These are phyloP conservation scores for Quercus gilva DNA, from an alignment of 306 rosid species.

Conservation along the genomic window DNA sequence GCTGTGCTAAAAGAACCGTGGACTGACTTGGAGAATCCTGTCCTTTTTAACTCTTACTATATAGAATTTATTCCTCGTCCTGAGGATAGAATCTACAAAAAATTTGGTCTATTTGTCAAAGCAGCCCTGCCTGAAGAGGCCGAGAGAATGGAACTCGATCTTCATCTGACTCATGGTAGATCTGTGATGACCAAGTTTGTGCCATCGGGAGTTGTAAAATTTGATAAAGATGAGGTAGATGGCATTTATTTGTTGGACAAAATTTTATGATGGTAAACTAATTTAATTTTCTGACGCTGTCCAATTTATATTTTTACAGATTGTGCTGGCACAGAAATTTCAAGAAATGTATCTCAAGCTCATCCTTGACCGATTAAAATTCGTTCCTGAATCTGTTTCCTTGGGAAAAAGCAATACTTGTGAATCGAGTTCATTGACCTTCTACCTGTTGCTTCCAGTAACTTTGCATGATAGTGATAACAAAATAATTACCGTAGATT, in stretches of 20 bases:
- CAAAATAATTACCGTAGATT: conserved; percentile 48
- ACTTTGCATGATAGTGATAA: conserved; percentile 37
- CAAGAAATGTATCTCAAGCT: conserved; percentile 93
- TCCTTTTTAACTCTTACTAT: conserved; percentile 58
- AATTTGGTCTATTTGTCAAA: conserved; percentile 73
- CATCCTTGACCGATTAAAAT: conserved; percentile 77
- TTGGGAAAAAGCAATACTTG: conserved; percentile 47
- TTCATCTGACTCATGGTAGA: conserved; percentile 87
- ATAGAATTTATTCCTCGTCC: conserved; percentile 66
- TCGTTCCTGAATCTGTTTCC: conserved; percentile 55
- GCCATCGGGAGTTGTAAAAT: conserved; percentile 61
- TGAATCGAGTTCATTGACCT: conserved; percentile 43
- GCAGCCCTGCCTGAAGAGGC: conserved; percentile 73
- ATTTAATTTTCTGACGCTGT: conserved; percentile 4
- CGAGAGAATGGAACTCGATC: conserved; percentile 75
- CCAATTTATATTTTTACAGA: conserved; percentile 42
- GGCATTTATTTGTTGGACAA: background rate
- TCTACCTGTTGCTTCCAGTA: conserved; percentile 89
- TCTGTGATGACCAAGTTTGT: conserved; percentile 65
- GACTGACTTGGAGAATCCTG: conserved; percentile 35
- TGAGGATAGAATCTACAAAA: conserved; percentile 67
- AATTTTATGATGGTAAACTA: background rate
- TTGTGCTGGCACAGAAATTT: conserved; percentile 66
- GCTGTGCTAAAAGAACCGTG: conserved; percentile 52
- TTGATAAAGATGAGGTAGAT: conserved; percentile 71